phyloP scores from a whole-genome alignment of 2,329 filamentous ascomycete species.

The Annulohypoxylon truncatum region DNA sequence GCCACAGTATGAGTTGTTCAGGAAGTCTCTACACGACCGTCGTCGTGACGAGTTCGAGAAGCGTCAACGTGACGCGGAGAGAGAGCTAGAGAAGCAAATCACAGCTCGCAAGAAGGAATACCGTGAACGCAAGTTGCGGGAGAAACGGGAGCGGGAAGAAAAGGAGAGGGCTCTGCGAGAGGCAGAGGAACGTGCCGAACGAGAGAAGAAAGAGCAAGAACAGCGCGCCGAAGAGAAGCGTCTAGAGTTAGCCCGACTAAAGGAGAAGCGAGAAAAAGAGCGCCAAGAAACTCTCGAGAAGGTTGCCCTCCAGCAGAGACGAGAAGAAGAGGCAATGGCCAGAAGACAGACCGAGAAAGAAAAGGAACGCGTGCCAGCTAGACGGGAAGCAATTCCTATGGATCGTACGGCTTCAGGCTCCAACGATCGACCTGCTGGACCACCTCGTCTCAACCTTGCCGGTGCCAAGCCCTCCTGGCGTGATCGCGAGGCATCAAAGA shows the following conservation, averaged over 20 bases:
- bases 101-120: slow-evolving; percentile 87
- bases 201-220: slow-evolving; percentile 88
- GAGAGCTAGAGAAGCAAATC: slow-evolving; percentile 93
- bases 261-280: slow-evolving; percentile 74
- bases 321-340: slow-evolving; percentile 89
- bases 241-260: slow-evolving; percentile 73
- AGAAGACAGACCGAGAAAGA: slow-evolving; percentile 76
- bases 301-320: slow-evolving; percentile 77
- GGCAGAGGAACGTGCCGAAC: slow-evolving; percentile 83
- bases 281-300: slow-evolving; percentile 75
- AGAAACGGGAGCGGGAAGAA: slow-evolving; percentile 87
- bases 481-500: slow-evolving; percentile 67
- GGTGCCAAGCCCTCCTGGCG: slow-evolving; percentile 68
- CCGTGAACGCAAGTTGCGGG: slow-evolving; percentile 82
- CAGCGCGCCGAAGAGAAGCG: slow-evolving; percentile 83
- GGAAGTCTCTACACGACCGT: slow-evolving; percentile 82
- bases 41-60: slow-evolving; percentile 96
- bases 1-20: slow-evolving; percentile 85
- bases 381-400: slow-evolving; percentile 54
- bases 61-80: slow-evolving; percentile 89
- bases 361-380: slow-evolving; percentile 53
- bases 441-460: slow-evolving; percentile 67
- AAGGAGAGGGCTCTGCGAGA: slow-evolving; percentile 81
- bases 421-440: slow-evolving; percentile 59
- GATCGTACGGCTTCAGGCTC: slow-evolving; percentile 62